Evolutionary conservation across 495 filamentous ascomycete genomes (phyloP), one percentile per base, ranked within the genome.

Genomic region (Rostrohypoxylon terebratum): DNA sequence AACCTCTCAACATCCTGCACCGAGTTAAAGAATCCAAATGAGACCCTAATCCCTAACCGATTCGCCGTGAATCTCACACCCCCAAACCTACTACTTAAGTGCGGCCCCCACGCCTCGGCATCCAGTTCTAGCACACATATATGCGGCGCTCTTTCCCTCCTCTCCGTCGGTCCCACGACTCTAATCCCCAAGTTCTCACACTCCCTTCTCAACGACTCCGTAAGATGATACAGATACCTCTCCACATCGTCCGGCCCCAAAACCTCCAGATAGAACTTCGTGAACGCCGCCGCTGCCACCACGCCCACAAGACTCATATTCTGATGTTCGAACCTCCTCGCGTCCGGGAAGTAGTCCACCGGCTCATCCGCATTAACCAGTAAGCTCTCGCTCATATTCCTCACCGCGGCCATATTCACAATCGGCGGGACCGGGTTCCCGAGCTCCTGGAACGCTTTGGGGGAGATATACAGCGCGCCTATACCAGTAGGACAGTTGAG

Each of bases 21-120:
- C 1, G 66, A 66, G 58, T 36, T 76, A 59, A 73, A 76, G 45
- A 76, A 76, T 9, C 70, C 66, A 53, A 76, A 76, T 47, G 74
- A 73, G 28, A 73, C 66, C 2, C 74, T 58, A 36, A 62, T 44
- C 3, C 74, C 74, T 7, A 76, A 18, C n/a, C 74, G 51, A 38
- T 76, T 73, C 2, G 58, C 40, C 50, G 69, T 76, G 1, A 70
- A 34, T 16, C 58, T 16, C 50, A 34, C 51, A 1, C 69, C 66
- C 2, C 60, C 60, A 1, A 18, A 1, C 9, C 34, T 55, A 31
- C 34, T 55, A 31, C 44, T 60, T 6, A 75, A 21, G 50, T 69
- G 45, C 31, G 33, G 18, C 3, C 38, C 69, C 74, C 70, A 73
- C 42, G 36, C 47, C 57, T 58, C 47, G 50, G 42, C 21, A 45